Evolutionary conservation across 108 stramenopile species (phyloP).

Genomic region (Skeletonema grethae): DNA sequence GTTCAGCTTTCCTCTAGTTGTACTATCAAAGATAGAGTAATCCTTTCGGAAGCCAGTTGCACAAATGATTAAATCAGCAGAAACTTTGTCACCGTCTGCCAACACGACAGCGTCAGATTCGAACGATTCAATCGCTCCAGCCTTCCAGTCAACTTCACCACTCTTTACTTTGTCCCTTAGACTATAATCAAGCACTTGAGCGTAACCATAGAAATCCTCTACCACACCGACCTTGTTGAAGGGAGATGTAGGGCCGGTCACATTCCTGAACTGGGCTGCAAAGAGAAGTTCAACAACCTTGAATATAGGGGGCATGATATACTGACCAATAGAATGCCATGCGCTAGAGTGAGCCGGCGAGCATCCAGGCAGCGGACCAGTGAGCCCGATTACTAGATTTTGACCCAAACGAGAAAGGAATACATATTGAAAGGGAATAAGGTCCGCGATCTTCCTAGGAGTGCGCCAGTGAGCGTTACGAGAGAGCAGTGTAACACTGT

Average conservation of each 20-base stretch:
- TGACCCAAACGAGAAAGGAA: slow-evolving; percentile 34
- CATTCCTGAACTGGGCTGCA: slow-evolving; percentile 33
- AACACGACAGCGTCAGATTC: slow-evolving; percentile 2
- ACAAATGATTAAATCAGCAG: slow-evolving; percentile 31
- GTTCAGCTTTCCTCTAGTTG: slow-evolving; percentile 3
- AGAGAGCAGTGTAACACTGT: slow-evolving; percentile 22
- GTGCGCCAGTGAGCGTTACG: slow-evolving; percentile 40
- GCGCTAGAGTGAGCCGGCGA: background rate
- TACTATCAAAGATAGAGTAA: slow-evolving; percentile 36
- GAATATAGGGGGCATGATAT: slow-evolving; percentile 30
- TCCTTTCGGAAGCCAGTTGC: slow-evolving; percentile 40
- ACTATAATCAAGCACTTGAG: slow-evolving; percentile 16
- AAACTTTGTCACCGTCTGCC: slow-evolving; percentile 7
- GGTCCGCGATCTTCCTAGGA: slow-evolving; percentile 27
- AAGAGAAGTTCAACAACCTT: slow-evolving; percentile 30
- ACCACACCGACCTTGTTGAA: slow-evolving; percentile 24
- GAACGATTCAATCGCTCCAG: slow-evolving; percentile 26
- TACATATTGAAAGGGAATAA: slow-evolving; percentile 41
- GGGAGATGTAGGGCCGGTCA: slow-evolving; percentile 6
- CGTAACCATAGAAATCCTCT: slow-evolving; percentile 41
- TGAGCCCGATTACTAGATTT: slow-evolving; percentile 10
- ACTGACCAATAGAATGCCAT: slow-evolving; percentile 7
- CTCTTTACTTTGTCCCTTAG: slow-evolving; percentile 19
- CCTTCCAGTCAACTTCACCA: slow-evolving; percentile 24
- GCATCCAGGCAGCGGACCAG: slow-evolving; percentile 26